phyloP scores from a whole-genome alignment of 2,329 filamentous ascomycete genomes.

The Stachybotrys elegans region DNA sequence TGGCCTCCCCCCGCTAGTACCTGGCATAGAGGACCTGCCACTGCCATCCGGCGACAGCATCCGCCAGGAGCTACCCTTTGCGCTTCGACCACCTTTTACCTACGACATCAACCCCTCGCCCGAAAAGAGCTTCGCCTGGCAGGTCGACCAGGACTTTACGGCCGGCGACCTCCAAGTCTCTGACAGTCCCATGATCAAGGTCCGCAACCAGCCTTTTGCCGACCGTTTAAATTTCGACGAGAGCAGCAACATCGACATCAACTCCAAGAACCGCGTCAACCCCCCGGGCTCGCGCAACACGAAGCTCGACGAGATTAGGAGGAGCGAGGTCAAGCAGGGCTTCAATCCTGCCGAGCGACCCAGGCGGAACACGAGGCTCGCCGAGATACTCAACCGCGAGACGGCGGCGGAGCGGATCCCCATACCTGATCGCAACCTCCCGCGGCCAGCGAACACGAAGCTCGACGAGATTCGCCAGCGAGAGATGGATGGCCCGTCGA shows the following conservation, averaged over 20 bases:
- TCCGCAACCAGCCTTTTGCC: constrained; percentile 29
- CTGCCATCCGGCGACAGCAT: constrained; percentile 26
- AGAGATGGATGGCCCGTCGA: constrained; percentile 40
- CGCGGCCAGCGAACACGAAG: constrained; percentile 34
- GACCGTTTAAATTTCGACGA: constrained; percentile 26
- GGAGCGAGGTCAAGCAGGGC: constrained; percentile 32
- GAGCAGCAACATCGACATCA: constrained; percentile 21
- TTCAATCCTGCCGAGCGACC: constrained; percentile 15
- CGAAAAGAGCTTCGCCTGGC: constrained; percentile 50
- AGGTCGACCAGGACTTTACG: constrained; percentile 54
- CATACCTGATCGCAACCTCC: constrained; percentile 21
- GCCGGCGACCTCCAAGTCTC: constrained; percentile 51
- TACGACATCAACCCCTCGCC: constrained; percentile 28
- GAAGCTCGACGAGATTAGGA: constrained; percentile 39
- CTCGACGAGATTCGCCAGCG: constrained; percentile 43
- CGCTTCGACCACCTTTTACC: constrained; percentile 3
- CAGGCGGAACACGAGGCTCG: constrained; percentile 24
- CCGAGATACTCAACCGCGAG: constrained; percentile 31
- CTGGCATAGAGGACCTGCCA: constrained; percentile 31
- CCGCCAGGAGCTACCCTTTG: background rate
- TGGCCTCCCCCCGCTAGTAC: constrained; percentile 30
- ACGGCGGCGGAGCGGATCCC: constrained; percentile 24
- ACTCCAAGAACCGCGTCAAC: constrained; percentile 19
- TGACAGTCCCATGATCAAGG: constrained; percentile 47
- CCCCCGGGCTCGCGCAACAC: constrained; percentile 31